phyloP scores from a whole-genome alignment of 2,329 filamentous ascomycete genomes.

The Microdochium paspali region DNA sequence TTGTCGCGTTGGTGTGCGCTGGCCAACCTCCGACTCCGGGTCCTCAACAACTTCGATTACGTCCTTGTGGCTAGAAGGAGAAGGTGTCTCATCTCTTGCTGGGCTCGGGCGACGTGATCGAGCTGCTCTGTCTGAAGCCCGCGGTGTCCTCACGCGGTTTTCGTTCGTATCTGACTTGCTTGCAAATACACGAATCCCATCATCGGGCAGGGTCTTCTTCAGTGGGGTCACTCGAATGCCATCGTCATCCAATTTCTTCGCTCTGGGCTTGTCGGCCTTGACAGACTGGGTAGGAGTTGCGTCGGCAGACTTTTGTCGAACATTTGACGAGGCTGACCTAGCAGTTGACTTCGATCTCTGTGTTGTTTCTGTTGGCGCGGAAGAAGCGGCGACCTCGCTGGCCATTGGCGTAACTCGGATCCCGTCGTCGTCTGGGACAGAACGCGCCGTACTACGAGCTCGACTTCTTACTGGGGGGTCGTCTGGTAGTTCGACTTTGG shows the following conservation, averaged over 20 bases:
- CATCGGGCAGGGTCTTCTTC: slow-evolving; percentile 15
- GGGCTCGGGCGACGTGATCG: slow-evolving; percentile 7
- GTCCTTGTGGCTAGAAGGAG: slow-evolving; percentile 19
- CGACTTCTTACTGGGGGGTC: slow-evolving; percentile 24
- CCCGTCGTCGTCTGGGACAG: slow-evolving; percentile 24
- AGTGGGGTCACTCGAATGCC: slow-evolving; percentile 17
- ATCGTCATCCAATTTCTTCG: slow-evolving; percentile 16
- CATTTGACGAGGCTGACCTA: neutral
- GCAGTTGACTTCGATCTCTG: neutral
- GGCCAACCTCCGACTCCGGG: slow-evolving; percentile 18
- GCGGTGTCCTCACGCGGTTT: slow-evolving; percentile 14
- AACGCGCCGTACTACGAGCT: slow-evolving; percentile 21
- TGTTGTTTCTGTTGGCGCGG: slow-evolving; percentile 10
- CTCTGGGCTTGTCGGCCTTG: slow-evolving; percentile 2
- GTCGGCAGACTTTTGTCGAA: neutral
- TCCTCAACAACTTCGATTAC: slow-evolving; percentile 24
- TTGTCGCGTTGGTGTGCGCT: slow-evolving; percentile 25
- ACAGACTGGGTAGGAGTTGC: neutral
- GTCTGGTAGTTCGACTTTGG: slow-evolving; percentile 40
- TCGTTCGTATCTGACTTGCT: slow-evolving; percentile 16
- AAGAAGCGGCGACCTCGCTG: slow-evolving; percentile 4
- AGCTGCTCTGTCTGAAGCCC: neutral
- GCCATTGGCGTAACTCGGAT: slow-evolving; percentile 27
- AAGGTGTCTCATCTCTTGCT: slow-evolving; percentile 8
- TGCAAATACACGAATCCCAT: slow-evolving; percentile 35